Conservation (phyloP, 441 rosid species). For the Eugenia klotzschiana region DNA sequence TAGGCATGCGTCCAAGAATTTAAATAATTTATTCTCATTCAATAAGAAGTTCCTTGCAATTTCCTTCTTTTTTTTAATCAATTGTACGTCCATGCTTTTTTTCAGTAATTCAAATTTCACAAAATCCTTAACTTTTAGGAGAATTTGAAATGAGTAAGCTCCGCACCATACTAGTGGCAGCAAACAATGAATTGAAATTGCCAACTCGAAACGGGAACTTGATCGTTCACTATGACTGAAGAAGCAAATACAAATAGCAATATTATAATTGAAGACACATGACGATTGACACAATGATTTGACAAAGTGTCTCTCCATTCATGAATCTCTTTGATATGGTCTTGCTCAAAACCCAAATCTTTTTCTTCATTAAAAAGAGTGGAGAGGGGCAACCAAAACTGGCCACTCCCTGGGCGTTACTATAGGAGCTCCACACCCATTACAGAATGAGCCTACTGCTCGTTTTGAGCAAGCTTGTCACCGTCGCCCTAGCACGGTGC, state of each 20-base stretch:
- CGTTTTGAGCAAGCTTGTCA: not conserved
- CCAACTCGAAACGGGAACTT: not conserved
- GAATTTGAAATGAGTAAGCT: not conserved
- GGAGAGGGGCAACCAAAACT: not conserved
- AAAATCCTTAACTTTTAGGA: not conserved
- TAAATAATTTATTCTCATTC: too few relatives aligned
- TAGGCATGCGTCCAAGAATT: too few relatives aligned
- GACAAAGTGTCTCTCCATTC: not conserved
- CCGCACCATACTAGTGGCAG: not conserved
- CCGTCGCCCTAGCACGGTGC: too few relatives aligned
- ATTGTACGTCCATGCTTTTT: too few relatives aligned
- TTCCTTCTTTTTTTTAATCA: too few relatives aligned
- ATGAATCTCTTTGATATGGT: not conserved
- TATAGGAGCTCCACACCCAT: not conserved
- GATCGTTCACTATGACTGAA: not conserved
- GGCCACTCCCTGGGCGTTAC: not conserved
- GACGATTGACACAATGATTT: not conserved
- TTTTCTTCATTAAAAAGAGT: not conserved
- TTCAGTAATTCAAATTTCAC: too few relatives aligned
- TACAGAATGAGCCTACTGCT: not conserved
- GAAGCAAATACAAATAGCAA: not conserved
- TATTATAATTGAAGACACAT: not conserved
- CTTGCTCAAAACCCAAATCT: not conserved
- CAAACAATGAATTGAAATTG: not conserved
- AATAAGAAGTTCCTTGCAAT: too few relatives aligned